Base-by-base conservation (phyloP, 768 basidiomycete species). In the Lanmaoa pseudosensibilis region DNA sequence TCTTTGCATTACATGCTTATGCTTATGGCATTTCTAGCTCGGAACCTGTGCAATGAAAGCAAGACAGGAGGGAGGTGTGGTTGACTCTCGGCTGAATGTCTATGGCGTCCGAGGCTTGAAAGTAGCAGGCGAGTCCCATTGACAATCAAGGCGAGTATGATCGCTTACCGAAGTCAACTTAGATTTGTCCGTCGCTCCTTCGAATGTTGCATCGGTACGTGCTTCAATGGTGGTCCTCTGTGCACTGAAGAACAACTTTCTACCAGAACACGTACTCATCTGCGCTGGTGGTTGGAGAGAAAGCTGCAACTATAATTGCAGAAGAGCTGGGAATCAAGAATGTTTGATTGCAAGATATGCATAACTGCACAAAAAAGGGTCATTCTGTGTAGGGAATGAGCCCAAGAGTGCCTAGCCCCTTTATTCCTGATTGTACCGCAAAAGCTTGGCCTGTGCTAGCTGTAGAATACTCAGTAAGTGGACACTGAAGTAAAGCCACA, bases 1-100 rank as follows among this genome's bases (percentile, higher is more conserved):
- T 33, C 18, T 46, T 44, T 9, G 0, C 12, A 32, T 48, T 23
- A 3, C 3, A 7, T 47, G 15, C 46, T 34, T 32, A 5, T 54
- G 5, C 47, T 39, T 19, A 54, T 12, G 12, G 19, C 13, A 33
- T 45, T 1, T 37, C 25, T 44, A 86, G 84, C 74, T 84, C 15
- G 85, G 85, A 38, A 87, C 85, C 0, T 87, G 85, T 55, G 80
- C 84, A 1, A 87, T 88, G 86, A 86, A 84, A 64, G 77, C 83
- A 4, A 77, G 79, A 19, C 75, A 80, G 18, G 53, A 76, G 39
- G 80, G 78, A 5, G 86, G 86, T 15, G 87, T 88, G 5, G 83
- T 89, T 9, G 84, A 89, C 62, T 50, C 78, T 30, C 72, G 72
- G n/a, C 69, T 88, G 39, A 83, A 83, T 58, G 85, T 89, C 13